Evolutionary conservation across 129 eudicot species (phyloP), one percentile per base, ranked within the genome.

Genomic region (Flaveria bidentis): DNA sequence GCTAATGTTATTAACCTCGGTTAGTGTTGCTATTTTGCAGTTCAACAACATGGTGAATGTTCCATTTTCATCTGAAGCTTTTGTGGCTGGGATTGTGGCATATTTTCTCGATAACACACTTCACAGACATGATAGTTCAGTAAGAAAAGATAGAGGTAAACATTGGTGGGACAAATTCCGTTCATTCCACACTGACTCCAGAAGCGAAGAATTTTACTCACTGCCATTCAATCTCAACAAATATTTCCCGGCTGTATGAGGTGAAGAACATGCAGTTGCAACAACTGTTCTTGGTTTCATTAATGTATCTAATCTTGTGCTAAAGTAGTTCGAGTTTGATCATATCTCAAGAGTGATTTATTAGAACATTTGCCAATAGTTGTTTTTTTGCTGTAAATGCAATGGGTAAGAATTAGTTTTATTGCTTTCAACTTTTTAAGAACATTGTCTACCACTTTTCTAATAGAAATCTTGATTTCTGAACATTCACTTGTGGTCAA

Each of bases 151-250:
- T 22, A 76, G 90, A 68, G 93, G 93, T 49, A 88, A 86, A 26
- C 84, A 88, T 69, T 88, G 93, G 93, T 88, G 93, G 93, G 93
- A 88, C 71, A 88, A 88, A 72, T 88, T 85, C 80, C 79, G 85
- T 16, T 86, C 93, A 0, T 88, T 81, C 70, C 82, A 86, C 78
- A 84, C 83, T 0, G 93, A 88, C 52, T 28, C 90, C 1, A 75
- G 93, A 76, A 84, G 88, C 12, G 90, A 88, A 83, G 93, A 88
- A 72, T 88, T 86, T 61, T 88, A 88, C 60, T 84, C 93, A 0
- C 41, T 88, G 41, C 93, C 93, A 65, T 88, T 88, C 68, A 88
- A 88, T 69, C 93, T 88, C 80, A 88, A 88, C 88, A 88, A 88
- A 74, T 86, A 86, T 74, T 88, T 88, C 71, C 93, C 93, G 18